Evolutionary conservation across 371 early-diverging fungal genomes (phyloP).

Genomic region (Circinella minor): DNA sequence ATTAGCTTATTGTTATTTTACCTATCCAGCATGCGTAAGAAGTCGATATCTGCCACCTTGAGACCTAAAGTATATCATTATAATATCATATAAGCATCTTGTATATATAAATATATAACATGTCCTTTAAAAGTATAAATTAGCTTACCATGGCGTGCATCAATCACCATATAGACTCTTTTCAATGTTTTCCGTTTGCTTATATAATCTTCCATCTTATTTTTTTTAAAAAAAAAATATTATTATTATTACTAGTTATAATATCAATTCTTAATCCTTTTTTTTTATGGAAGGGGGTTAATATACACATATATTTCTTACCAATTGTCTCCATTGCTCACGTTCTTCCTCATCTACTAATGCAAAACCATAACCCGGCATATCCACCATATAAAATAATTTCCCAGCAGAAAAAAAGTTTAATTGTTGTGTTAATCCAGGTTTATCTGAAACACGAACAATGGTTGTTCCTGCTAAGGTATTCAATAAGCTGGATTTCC

Average conservation of each 20-base stretch:
- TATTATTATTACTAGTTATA: no score
- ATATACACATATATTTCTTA: constrained; percentile 23
- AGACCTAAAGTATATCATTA: constrained; percentile 34
- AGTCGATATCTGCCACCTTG: constrained; percentile 65
- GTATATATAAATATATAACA: neutral
- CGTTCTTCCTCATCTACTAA: constrained; percentile 72
- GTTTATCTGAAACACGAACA: constrained; percentile 72
- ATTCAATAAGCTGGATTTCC: constrained; percentile 80
- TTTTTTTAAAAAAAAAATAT: neutral
- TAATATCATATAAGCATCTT: neutral
- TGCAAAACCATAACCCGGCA: constrained; percentile 92
- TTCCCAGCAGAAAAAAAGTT: constrained; percentile 76
- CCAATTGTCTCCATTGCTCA: constrained; percentile 67
- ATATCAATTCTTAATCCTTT: no score
- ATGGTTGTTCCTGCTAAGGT: constrained; percentile 64
- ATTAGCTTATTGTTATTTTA: constrained; percentile 18
- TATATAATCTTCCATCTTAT: constrained; percentile 76
- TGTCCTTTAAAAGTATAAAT: neutral
- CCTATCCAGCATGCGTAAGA: constrained; percentile 62
- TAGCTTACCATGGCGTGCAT: constrained; percentile 77
- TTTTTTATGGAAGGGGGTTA: no score
- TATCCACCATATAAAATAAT: constrained; percentile 76
- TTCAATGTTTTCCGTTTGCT: constrained; percentile 61
- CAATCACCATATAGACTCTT: constrained; percentile 75
- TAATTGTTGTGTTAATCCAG: constrained; percentile 82